phyloP scores from a whole-genome alignment of 1,284 basidiomycete genomes.

The Coniophora puteana region DNA sequence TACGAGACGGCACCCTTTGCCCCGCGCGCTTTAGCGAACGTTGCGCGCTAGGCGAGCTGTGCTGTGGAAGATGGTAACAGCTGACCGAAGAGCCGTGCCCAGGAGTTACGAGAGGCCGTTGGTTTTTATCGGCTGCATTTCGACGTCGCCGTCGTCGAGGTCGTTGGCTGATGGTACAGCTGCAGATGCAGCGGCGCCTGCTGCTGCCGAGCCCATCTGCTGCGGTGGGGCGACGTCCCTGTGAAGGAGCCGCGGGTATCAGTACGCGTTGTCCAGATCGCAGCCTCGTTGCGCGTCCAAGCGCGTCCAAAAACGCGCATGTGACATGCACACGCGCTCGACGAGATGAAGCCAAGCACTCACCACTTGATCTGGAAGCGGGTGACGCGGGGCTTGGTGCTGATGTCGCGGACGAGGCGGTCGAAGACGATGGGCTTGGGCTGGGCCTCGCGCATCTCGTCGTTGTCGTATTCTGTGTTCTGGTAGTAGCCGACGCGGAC shows the following conservation, averaged over 20 bases:
- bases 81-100: background rate
- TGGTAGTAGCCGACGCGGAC: conserved; percentile 99
- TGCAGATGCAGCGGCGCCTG: conserved; percentile 71
- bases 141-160: conserved; percentile 39
- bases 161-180: conserved; percentile 78
- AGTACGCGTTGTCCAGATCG: too few species aligned
- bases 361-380: conserved; percentile 86
- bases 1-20: too few species aligned
- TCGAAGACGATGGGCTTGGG: conserved; percentile 74
- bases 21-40: too few species aligned
- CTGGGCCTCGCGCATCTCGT: conserved; percentile 79
- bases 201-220: conserved; percentile 43
- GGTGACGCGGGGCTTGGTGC: conserved; percentile 92
- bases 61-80: conserved; percentile 7
- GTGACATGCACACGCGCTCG: too few species aligned
- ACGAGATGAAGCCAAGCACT: conserved; percentile 23
- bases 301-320: conserved; percentile 6
- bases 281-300: too few species aligned
- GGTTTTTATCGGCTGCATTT: conserved; percentile 16
- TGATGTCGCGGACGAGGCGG: conserved; percentile 83
- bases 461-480: conserved; percentile 96
- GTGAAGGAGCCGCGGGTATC: conserved; percentile 4
- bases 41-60: too few species aligned
- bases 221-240: conserved; percentile 70
- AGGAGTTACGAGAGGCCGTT: conserved; percentile 23